Percentiles rank a stretch among this genome's conserved stretches.
Conservation (phyloP, 495 filamentous ascomycete species). For the Chaetomidium leptoderma region DNA sequence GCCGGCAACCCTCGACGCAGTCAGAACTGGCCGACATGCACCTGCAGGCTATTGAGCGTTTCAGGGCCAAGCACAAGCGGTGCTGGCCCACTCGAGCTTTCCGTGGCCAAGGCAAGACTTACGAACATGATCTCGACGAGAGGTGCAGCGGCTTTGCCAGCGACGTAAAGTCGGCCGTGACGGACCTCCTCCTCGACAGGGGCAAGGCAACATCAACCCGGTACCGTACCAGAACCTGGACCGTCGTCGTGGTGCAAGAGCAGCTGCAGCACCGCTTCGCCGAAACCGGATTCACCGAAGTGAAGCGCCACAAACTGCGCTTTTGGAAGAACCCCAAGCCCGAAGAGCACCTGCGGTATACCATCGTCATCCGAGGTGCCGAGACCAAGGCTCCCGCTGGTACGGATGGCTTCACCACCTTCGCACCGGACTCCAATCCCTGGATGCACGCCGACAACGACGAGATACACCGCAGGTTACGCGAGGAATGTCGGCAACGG, state of each 20-base stretch:
- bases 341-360: slow-evolving; percentile 11
- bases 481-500: slow-evolving; percentile 9
- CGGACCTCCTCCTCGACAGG: slow-evolving; percentile 16
- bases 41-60: slow-evolving; percentile 17
- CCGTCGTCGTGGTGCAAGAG: slow-evolving; percentile 22
- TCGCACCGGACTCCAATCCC: slow-evolving; percentile 15
- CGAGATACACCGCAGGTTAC: slow-evolving; percentile 6
- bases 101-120: slow-evolving; percentile 20
- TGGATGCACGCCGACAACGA: slow-evolving; percentile 18
- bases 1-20: slow-evolving; percentile 14
- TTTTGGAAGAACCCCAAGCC: slow-evolving; percentile 24
- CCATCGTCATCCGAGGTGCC: slow-evolving; percentile 24
- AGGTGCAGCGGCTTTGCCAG: slow-evolving; percentile 19
- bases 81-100: slow-evolving; percentile 19
- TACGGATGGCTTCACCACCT: slow-evolving; percentile 5
- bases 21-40: slow-evolving; percentile 21
- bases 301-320: slow-evolving; percentile 22
- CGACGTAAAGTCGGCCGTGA: slow-evolving; percentile 11
- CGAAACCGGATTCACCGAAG: slow-evolving; percentile 13
- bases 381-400: slow-evolving; percentile 14
- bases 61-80: slow-evolving; percentile 19
- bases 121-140: slow-evolving; percentile 27
- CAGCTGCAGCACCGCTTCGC: slow-evolving; percentile 19
- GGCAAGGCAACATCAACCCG: slow-evolving; percentile 16
- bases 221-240: slow-evolving; percentile 24